Evolutionary conservation across 2,329 filamentous ascomycete species (phyloP).

Genomic region (Colletotrichum orchidophilum): DNA sequence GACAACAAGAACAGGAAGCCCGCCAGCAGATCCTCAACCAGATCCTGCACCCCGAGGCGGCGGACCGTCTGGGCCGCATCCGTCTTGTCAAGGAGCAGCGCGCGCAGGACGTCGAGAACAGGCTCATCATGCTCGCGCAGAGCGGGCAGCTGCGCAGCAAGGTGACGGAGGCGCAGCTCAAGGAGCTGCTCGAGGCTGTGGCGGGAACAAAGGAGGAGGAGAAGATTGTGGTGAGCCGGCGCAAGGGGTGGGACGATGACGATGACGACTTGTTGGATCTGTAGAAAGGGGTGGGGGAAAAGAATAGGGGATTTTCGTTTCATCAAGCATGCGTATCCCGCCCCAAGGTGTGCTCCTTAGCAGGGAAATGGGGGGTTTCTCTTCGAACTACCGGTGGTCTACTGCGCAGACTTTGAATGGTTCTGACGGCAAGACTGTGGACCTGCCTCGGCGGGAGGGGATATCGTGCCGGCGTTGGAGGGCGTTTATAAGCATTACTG

Average conservation of each 20-base stretch:
- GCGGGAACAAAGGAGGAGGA: slow-evolving; percentile 81
- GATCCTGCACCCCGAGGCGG: slow-evolving; percentile 93
- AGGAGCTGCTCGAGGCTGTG: slow-evolving; percentile 87
- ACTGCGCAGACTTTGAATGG: neutral
- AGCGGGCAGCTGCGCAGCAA: slow-evolving; percentile 86
- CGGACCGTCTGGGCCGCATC: slow-evolving; percentile 92
- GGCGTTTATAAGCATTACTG: slow-evolving; percentile 28
- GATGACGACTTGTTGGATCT: slow-evolving; percentile 80
- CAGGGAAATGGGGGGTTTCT: too few relatives aligned
- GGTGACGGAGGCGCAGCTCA: slow-evolving; percentile 92
- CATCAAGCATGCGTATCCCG: neutral
- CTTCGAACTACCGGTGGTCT: neutral
- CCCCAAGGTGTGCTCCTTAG: too few relatives aligned
- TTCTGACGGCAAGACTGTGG: neutral
- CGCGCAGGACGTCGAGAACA: slow-evolving; percentile 89
- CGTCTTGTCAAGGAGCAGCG: slow-evolving; percentile 94
- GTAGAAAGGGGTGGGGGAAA: slow-evolving; percentile 40
- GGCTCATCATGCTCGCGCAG: slow-evolving; percentile 90
- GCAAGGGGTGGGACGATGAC: slow-evolving; percentile 87
- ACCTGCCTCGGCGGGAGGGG: neutral
- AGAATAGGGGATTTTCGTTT: neutral
- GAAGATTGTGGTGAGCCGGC: slow-evolving; percentile 86
- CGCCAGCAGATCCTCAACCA: slow-evolving; percentile 83
- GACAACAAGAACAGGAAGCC: slow-evolving; percentile 69
- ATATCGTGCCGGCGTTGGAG: slow-evolving; percentile 21